phyloP scores from a whole-genome alignment of 2,329 filamentous ascomycete species.

The Parastagonospora nodorum region DNA sequence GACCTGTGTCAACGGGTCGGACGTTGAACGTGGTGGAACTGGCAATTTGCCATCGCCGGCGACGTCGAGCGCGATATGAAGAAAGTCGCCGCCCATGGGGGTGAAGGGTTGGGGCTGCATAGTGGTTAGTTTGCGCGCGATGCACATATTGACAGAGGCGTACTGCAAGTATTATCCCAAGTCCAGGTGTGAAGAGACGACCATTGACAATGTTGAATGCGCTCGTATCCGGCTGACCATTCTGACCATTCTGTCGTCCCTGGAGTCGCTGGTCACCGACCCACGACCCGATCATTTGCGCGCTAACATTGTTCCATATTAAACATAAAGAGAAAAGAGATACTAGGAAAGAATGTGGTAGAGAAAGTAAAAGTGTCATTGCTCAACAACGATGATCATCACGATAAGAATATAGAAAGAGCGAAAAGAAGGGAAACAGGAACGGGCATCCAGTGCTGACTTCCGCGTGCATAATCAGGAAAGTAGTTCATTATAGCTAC shows the following conservation, averaged over 20 bases:
- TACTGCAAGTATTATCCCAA: slow-evolving; percentile 67
- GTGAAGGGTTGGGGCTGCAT: slow-evolving; percentile 44
- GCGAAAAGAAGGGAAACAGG: slow-evolving; percentile 3
- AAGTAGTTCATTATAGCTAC: slow-evolving; percentile 7
- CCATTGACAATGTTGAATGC: slow-evolving; percentile 65
- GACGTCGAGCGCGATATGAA: slow-evolving; percentile 71
- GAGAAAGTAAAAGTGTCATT: slow-evolving; percentile 28
- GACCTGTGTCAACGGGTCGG: slow-evolving; percentile 62
- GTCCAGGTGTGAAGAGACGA: slow-evolving; percentile 71
- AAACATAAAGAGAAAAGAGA: slow-evolving; percentile 23
- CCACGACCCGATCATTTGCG: slow-evolving; percentile 38
- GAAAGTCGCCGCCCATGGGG: slow-evolving; percentile 48
- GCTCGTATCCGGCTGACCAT: slow-evolving; percentile 31
- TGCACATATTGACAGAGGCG: background rate
- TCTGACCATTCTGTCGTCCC: slow-evolving; percentile 24
- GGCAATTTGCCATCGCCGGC: slow-evolving; percentile 67
- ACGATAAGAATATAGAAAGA: slow-evolving; percentile 8
- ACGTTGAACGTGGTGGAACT: slow-evolving; percentile 59
- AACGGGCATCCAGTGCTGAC: slow-evolving; percentile 1
- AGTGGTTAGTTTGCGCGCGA: slow-evolving; percentile 9
- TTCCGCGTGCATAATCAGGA: background rate
- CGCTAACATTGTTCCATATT: slow-evolving; percentile 21
- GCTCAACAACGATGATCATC: slow-evolving; percentile 37
- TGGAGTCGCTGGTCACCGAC: slow-evolving; percentile 8
- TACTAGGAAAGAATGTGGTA: slow-evolving; percentile 3